phyloP scores from a whole-genome alignment of 2,329 filamentous ascomycete genomes.

The Achaetomium macrosporum region DNA sequence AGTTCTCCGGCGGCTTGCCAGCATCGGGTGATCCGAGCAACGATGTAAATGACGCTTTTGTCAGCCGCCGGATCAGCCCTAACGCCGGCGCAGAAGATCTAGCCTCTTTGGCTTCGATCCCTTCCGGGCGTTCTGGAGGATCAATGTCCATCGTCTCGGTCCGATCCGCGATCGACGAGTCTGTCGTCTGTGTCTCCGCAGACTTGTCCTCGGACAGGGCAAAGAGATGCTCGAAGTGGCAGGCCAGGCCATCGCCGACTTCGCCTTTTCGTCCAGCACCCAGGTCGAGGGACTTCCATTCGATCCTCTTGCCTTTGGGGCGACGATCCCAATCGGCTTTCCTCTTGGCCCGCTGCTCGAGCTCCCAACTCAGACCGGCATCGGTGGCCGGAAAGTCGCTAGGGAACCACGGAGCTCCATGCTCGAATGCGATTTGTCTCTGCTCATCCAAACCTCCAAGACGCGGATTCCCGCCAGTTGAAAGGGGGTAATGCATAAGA shows the following conservation, averaged over 20 bases:
- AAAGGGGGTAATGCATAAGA: slow-evolving; percentile 74
- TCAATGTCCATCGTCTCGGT: slow-evolving; percentile 22
- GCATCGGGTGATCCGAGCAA: slow-evolving; percentile 28
- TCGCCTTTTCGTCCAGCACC: slow-evolving; percentile 73
- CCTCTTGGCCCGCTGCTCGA: slow-evolving; percentile 54
- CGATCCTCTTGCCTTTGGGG: slow-evolving; percentile 74
- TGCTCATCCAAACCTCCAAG: slow-evolving; percentile 79
- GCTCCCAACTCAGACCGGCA: slow-evolving; percentile 74
- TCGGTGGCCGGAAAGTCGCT: slow-evolving; percentile 74
- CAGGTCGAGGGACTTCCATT: slow-evolving; percentile 69
- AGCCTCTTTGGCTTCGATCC: background rate
- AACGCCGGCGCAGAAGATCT: slow-evolving; percentile 14
- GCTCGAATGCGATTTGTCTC: slow-evolving; percentile 76
- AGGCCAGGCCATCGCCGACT: slow-evolving; percentile 73
- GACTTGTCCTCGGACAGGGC: slow-evolving; percentile 25
- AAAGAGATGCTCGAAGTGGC: slow-evolving; percentile 74
- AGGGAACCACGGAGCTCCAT: slow-evolving; percentile 74
- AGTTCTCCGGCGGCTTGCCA: slow-evolving; percentile 31
- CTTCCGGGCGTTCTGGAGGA: slow-evolving; percentile 17
- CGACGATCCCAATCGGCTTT: slow-evolving; percentile 65
- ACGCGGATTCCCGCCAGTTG: slow-evolving; percentile 70
- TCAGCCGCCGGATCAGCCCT: slow-evolving; percentile 33
- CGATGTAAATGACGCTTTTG: slow-evolving; percentile 31
- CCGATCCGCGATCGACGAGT: slow-evolving; percentile 12
- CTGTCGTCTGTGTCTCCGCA: slow-evolving; percentile 13